Evolutionary conservation across 2,329 filamentous ascomycete genomes (phyloP), one percentile per base, ranked within the genome.

Genomic region (Emericellopsis cladophorae): DNA sequence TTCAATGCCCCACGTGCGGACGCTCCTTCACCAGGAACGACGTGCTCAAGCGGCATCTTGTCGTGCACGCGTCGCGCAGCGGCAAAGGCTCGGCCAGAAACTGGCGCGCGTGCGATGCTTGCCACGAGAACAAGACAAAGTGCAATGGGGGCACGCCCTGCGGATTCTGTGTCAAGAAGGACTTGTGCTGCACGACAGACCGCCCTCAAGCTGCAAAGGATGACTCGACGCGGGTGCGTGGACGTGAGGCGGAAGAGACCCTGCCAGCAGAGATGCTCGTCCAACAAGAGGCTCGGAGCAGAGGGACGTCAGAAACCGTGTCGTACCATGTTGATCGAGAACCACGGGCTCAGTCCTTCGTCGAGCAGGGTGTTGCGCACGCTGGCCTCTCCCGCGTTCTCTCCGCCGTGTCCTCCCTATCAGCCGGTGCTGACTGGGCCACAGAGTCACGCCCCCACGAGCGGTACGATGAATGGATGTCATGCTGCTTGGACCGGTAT

Each of bases 71-170:
- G 37, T 50, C 53, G 2, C 45, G 52, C 2, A 32, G 37, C 7
- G 26, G 12, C 26, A 29, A 12, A 9, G 54, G 56, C 6, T 54
- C 58, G 23, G 50, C 53, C 5, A 54, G 64, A 36, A 56, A 56
- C 21, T 60, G 59, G 23, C 54, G 56, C 7, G 65, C 66, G 9
- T 68, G 66, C 38, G 55, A 65, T 45, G 54, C 59, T 7, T 68
- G 65, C 23, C 65, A 64, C 37, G 51, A 57, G n/a, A 65, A 60
- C 44, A 68, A 68, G 49, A 65, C 60, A 2, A 66, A 64, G 44
- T 68, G 65, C 39, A 58, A 64, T 42, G 65, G 65, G 2, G 59
- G 61, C 11, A 42, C 49, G 2, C 54, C 53, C 21, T 68, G 65
- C 36, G 55, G 57, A 1, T 56, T 61, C 2, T 68, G 65, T 36